These are phyloP conservation scores for Plasmodium reichenowi DNA, from an alignment of 169 alveolate species.

Conservation along the genomic window DNA sequence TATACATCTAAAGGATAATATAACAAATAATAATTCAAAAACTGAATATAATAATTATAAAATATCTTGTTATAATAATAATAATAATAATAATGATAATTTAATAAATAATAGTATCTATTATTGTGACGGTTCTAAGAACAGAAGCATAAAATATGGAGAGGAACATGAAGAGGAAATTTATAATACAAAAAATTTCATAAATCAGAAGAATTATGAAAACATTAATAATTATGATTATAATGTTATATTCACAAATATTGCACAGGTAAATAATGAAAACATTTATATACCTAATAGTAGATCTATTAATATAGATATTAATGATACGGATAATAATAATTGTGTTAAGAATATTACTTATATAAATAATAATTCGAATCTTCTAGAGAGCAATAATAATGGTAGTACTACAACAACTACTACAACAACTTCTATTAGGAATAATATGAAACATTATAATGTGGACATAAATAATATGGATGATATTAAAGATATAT, in stretches of 20 bases:
- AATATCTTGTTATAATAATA: neutral
- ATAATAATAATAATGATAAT: neutral
- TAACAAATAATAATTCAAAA: neutral
- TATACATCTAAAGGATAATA: neutral
- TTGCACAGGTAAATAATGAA: neutral
- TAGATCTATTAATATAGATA: neutral
- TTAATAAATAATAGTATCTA: neutral
- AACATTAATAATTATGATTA: neutral
- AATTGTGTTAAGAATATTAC: conserved; percentile 8
- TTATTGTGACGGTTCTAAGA: neutral
- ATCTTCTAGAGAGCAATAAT: neutral
- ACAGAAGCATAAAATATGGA: neutral
- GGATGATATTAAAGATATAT: neutral
- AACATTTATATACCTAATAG: neutral
- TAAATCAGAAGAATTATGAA: neutral
- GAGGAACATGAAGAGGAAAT: neutral
- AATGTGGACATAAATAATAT: neutral
- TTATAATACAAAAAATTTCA: neutral
- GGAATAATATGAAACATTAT: neutral
- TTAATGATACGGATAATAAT: neutral
- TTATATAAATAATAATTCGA: conserved; percentile 3
- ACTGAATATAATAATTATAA: neutral
- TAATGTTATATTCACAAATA: neutral
- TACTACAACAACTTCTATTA: conserved; percentile 32
- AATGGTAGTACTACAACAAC: neutral